Evolutionary conservation across 345 rosid species (phyloP).

Genomic region (Hirschfeldia incana): DNA sequence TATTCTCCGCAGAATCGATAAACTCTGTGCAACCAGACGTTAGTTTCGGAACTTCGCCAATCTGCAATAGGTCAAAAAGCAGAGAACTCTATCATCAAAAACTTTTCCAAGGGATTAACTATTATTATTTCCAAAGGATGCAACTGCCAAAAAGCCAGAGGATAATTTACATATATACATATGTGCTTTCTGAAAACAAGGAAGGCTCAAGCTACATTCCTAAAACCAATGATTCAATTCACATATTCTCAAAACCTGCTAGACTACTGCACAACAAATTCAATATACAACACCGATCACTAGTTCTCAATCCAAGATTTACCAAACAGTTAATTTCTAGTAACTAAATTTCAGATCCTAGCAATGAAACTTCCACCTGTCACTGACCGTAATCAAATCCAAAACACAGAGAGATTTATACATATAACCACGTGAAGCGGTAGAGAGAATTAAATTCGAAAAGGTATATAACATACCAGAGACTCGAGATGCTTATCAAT

Average conservation of each 20-base stretch:
- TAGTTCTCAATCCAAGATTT: not conserved
- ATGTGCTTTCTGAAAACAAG: not conserved
- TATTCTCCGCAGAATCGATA: conserved; percentile 77
- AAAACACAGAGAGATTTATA: not conserved
- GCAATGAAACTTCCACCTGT: not conserved
- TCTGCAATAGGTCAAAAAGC: conserved; percentile 47
- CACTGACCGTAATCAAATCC: not conserved
- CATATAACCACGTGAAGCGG: not conserved
- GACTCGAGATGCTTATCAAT: conserved; percentile 89
- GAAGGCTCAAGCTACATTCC: not conserved
- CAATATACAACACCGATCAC: conserved; percentile 1
- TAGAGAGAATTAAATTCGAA: not conserved
- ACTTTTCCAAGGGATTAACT: not conserved
- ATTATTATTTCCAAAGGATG: not conserved
- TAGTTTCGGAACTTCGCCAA: conserved; percentile 69
- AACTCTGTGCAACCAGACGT: conserved; percentile 93
- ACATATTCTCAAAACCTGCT: conserved; percentile 16
- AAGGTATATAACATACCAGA: conserved; percentile 48
- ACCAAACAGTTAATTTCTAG: not conserved
- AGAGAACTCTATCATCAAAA: not conserved
- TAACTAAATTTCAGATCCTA: conserved; percentile 23
- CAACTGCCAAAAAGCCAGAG: conserved; percentile 6
- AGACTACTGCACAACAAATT: conserved; percentile 12
- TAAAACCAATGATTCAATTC: conserved; percentile 30
- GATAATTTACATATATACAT: not conserved